Percentiles rank a stretch among this genome's conserved stretches.
Conservation (phyloP, 495 filamentous ascomycete species). For the Symbiotaphrina buchneri region DNA sequence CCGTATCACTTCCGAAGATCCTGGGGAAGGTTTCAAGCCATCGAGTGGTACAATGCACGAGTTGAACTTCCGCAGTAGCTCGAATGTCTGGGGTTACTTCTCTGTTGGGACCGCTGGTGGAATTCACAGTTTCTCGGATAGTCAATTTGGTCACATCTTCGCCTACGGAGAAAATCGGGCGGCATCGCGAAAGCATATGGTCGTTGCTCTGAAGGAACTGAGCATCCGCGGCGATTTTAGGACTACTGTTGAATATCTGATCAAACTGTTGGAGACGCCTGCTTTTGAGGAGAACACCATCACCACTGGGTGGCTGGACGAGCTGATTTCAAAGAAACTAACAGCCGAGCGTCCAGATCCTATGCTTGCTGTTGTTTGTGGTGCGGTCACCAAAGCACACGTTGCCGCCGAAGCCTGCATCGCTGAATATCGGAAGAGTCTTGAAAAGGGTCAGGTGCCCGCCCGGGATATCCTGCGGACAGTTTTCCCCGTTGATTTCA, state of each 20-base stretch:
- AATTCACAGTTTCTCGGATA: conserved; percentile 98
- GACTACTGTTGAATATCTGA: conserved; percentile 95
- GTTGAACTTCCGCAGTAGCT: conserved; percentile 94
- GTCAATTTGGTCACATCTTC: conserved; percentile 98
- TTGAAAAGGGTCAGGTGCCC: conserved; percentile 96
- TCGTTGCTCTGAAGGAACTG: conserved; percentile 92
- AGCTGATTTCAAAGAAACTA: conserved; percentile 93
- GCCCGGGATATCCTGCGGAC: conserved; percentile 93
- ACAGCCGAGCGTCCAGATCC: conserved; percentile 91
- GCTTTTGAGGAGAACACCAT: conserved; percentile 99
- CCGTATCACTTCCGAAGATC: conserved; percentile 98
- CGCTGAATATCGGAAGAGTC: conserved; percentile 59
- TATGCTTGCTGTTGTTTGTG: conserved; percentile 75
- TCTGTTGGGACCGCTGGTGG: conserved; percentile 89
- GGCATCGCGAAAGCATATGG: conserved; percentile 97
- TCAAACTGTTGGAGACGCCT: conserved; percentile 94
- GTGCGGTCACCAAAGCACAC: conserved; percentile 88
- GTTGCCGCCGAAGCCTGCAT: conserved; percentile 75
- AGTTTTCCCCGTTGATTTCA: conserved; percentile 95
- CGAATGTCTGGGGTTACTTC: conserved; percentile 99
- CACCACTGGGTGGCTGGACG: conserved; percentile 95
- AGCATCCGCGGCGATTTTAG: conserved; percentile 99
- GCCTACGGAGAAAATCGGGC: conserved; percentile 93
- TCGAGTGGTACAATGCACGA: conserved; percentile 98
- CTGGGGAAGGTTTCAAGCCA: conserved; percentile 97